A percentile compares a stretch with the other conserved stretches of the same genome.
phyloP scores from a whole-genome alignment of 106 monocot species.

The Hemerocallis citrina region DNA sequence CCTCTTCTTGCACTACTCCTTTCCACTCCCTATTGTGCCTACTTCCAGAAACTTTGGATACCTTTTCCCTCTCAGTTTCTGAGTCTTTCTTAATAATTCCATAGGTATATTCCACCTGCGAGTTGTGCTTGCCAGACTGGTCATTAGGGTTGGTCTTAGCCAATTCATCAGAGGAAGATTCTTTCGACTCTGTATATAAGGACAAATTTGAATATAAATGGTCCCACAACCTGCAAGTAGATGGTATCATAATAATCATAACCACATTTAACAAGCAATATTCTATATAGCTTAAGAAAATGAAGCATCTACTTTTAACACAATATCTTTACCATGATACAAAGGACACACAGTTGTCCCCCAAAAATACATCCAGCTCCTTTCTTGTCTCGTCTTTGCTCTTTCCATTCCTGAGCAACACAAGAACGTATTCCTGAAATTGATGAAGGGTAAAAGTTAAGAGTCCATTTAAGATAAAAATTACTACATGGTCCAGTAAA shows the following conservation, averaged over 20 bases:
- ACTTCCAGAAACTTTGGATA: constrained; percentile 32
- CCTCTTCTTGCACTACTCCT: constrained; percentile 28
- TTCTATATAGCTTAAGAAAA: background rate
- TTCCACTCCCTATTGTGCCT: constrained; percentile 62
- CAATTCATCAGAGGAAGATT: constrained; percentile 10
- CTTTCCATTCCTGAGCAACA: constrained; percentile 75
- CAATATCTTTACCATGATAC: constrained; percentile 3
- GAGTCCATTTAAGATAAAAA: background rate
- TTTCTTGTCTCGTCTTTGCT: constrained; percentile 58
- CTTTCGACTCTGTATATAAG: constrained; percentile 32
- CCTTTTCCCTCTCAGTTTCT: constrained; percentile 36
- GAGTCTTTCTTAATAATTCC: constrained; percentile 11
- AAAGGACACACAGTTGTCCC: constrained; percentile 57
- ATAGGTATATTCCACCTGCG: constrained; percentile 4
- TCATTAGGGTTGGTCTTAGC: constrained; percentile 7
- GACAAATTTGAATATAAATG: constrained; percentile 49
- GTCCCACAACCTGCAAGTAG: constrained; percentile 53
- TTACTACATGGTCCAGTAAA: too few relatives aligned
- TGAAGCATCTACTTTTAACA: background rate
- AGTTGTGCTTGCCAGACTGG: constrained; percentile 13
- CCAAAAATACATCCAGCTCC: constrained; percentile 69
- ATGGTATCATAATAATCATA: background rate
- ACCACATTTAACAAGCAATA: constrained; percentile 8
- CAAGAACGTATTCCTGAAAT: constrained; percentile 88
- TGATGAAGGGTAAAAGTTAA: background rate